Evolutionary conservation across 2,329 filamentous ascomycete genomes (phyloP), one percentile per base, ranked within the genome.

Genomic region (Fusarium odoratissimum): DNA sequence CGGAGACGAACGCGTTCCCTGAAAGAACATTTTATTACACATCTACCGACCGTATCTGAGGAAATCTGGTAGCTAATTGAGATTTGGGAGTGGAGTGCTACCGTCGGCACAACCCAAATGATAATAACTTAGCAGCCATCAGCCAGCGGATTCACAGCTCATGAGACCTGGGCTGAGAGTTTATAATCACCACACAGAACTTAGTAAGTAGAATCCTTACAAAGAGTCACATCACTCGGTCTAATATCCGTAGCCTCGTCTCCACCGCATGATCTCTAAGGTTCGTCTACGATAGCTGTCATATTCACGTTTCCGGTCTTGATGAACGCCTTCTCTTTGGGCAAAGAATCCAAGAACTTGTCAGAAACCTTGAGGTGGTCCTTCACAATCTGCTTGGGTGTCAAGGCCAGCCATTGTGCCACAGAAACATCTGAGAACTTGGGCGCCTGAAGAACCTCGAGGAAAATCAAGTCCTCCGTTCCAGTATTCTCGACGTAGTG

Each of bases 401-500:
- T 67, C 40, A 67, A 23, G 19, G 54, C 64, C n/a, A 67, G 9
- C 64, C 64, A 67, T 21, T 67, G 64, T 8, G 63, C 54, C 1
- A 67, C 54, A 12, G 64, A 67, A 16, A 67, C 37, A 28, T 67
- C 64, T 2, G 63, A 61, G 5, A 67, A 67, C 21, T 67, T 61
- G 19, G 54, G 46, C 4, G 64, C 63, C n/a, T 67, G 55, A 3
- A 67, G 41, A 23, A 67, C 64, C 19, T 67, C 64, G 3, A 67
- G 63, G n/a, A 67, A 67, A 14, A 67, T 25, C 30, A 67, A 23
- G 41, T 67, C 63, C 5, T 60, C 48, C 1, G 59, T 49, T 8
- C 63, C 62, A 8, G 63, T 67, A 21, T 67, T 67, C 31, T 67
- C 64, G 2, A 67, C 63, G 8, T 67, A 67, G 41, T 67, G 64